Conservation (phyloP, 768 basidiomycete species). For the Naganishia vishniacii region DNA sequence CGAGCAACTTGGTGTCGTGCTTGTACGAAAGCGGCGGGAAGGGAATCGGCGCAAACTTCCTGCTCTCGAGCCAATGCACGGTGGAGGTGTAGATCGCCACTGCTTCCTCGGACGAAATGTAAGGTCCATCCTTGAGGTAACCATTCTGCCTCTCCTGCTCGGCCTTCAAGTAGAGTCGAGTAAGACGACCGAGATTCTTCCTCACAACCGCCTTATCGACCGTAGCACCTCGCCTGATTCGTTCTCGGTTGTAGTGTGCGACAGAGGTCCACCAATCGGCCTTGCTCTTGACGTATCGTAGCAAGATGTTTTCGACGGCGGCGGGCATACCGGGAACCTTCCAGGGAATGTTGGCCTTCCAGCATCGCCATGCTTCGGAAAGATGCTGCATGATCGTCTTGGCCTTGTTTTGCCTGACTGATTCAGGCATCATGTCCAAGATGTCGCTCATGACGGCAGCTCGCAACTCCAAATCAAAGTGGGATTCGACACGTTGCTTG, state of each 20-base stretch:
- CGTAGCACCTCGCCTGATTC: conserved; percentile 72
- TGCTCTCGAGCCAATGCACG: conserved; percentile 87
- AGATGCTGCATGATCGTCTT: conserved; percentile 98
- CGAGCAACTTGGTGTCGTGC: conserved; percentile 95
- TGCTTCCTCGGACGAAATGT: conserved; percentile 97
- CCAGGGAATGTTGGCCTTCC: conserved; percentile 77
- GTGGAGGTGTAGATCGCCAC: conserved; percentile 98
- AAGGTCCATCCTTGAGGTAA: conserved; percentile 98
- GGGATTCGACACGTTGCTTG: conserved; percentile 97
- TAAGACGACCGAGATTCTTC: conserved; percentile 97
- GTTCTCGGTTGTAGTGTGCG: conserved; percentile 95
- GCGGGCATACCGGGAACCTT: conserved; percentile 99
- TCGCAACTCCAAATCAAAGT: conserved; percentile 93
- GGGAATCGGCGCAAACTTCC: conserved; percentile 71
- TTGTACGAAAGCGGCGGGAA: conserved; percentile 99
- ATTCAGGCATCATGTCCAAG: conserved; percentile 99
- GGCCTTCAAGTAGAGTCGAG: conserved; percentile 94
- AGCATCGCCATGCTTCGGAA: conserved; percentile 95
- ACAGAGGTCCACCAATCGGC: conserved; percentile 99
- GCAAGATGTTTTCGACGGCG: conserved; percentile 96
- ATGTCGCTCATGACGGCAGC: conserved; percentile 99
- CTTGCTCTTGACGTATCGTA: conserved; percentile 98
- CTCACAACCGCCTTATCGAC: conserved; percentile 85
- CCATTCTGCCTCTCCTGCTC: conserved; percentile 98
- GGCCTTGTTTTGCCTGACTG: conserved; percentile 87